Conservation (phyloP, 441 rosid genomes). For the Brassica hybrid region DNA sequence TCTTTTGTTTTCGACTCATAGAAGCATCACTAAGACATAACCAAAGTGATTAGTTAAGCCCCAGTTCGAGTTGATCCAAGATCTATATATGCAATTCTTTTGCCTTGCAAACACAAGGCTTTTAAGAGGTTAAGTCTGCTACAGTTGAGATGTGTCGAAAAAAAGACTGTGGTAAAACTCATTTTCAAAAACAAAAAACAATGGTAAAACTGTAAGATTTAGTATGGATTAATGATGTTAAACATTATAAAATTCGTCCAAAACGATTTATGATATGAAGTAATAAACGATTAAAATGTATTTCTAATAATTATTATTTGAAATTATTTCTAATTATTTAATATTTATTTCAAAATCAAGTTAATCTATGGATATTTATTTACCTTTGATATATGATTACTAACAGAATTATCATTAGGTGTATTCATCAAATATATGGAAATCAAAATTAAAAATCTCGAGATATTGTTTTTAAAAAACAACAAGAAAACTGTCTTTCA, state of each 20-base stretch:
- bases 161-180: not conserved
- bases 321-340: not conserved
- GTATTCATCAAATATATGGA: not conserved
- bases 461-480: not conserved
- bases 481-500: not conserved
- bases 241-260: too few species aligned
- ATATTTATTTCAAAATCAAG: not conserved
- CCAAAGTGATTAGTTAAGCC: not conserved
- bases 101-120: not conserved
- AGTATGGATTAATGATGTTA: too few species aligned
- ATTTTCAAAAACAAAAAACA: too few species aligned
- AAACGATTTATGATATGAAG: not conserved
- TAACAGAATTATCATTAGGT: not conserved
- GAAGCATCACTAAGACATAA: constrained; percentile 26
- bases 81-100: not conserved
- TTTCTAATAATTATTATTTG: not conserved
- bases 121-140: not conserved
- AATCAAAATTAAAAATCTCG: not conserved
- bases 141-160: too few species aligned
- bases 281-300: not conserved
- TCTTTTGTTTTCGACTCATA: constrained; percentile 12
- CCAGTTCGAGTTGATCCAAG: not conserved
- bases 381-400: not conserved
- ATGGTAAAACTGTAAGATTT: too few species aligned
- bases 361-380: not conserved